A percentile compares a stretch with the other conserved stretches of the same genome.
phyloP scores from a whole-genome alignment of 345 rosid genomes.

The Bruguiera sexangula region DNA sequence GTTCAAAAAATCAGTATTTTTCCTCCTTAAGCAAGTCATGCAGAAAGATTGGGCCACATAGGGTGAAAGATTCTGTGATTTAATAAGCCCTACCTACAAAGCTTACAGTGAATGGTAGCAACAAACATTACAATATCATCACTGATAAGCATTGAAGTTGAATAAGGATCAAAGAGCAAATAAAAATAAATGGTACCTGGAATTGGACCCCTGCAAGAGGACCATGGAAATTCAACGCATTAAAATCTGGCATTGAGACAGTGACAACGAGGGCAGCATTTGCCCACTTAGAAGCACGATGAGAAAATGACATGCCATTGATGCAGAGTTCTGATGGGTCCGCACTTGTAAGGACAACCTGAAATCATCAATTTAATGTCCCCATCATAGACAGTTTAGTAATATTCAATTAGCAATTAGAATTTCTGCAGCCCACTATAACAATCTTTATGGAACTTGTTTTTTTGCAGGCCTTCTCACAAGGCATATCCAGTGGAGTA shows the following conservation, averaged over 20 bases:
- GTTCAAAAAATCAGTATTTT: background rate
- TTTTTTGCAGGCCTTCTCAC: too few relatives aligned
- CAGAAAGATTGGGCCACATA: constrained; percentile 3
- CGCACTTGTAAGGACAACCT: constrained; percentile 94
- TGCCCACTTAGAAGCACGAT: constrained; percentile 93
- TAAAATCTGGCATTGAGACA: constrained; percentile 68
- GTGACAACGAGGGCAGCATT: constrained; percentile 88
- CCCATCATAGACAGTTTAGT: background rate
- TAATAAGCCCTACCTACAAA: background rate
- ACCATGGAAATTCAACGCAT: constrained; percentile 58
- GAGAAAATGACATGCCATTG: constrained; percentile 98
- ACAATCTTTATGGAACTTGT: background rate
- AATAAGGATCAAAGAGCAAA: background rate
- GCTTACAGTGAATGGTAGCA: background rate
- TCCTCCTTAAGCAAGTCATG: background rate
- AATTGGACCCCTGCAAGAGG: constrained; percentile 91
- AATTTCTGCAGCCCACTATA: background rate
- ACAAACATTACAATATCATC: background rate
- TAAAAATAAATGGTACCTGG: constrained; percentile 52
- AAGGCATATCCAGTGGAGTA: background rate
- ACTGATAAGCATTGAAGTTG: background rate
- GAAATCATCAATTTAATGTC: constrained; percentile 18
- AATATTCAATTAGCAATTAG: background rate
- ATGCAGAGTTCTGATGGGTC: constrained; percentile 80
- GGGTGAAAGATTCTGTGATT: background rate